Percentiles rank a stretch among this genome's conserved stretches.
phyloP scores from a whole-genome alignment of 1,284 basidiomycete species.

The Malassezia nana region DNA sequence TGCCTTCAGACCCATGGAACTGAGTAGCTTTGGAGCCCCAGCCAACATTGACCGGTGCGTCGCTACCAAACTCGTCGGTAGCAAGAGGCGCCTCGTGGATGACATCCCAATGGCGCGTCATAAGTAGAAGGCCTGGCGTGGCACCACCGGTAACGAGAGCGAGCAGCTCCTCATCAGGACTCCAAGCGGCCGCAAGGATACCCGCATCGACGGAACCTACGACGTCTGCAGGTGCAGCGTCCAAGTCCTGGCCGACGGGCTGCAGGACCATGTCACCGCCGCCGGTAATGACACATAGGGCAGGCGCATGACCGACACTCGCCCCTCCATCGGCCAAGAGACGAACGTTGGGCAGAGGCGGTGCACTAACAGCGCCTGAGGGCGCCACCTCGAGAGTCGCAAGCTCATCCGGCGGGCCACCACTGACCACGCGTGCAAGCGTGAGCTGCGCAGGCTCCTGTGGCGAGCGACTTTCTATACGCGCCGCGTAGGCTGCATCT shows the following conservation, averaged over 20 bases:
- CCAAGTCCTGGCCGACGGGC: conserved; percentile 16
- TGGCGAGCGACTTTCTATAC: background rate
- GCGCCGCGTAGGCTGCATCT: conserved; percentile 3
- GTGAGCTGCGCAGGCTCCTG: background rate
- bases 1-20: conserved; percentile 92
- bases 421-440: background rate
- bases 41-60: conserved; percentile 83
- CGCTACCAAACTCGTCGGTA: conserved; percentile 73
- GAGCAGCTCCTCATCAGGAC: conserved; percentile 77
- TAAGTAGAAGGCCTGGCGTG: conserved; percentile 62
- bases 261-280: conserved; percentile 41
- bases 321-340: conserved; percentile 37
- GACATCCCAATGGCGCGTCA: conserved; percentile 81
- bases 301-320: conserved; percentile 25
- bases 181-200: conserved; percentile 73
- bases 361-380: background rate
- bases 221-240: conserved; percentile 21
- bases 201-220: conserved; percentile 72
- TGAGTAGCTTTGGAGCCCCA: conserved; percentile 97
- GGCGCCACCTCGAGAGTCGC: conserved; percentile 10
- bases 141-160: conserved; percentile 54
- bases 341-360: conserved; percentile 27
- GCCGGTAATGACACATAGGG: conserved; percentile 32
- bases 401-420: background rate
- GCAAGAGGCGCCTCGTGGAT: conserved; percentile 67